Percentiles rank a stretch among this genome's conserved stretches.
Conservation (phyloP, 2,329 filamentous ascomycete genomes). For the Venturiaceae sp. region DNA sequence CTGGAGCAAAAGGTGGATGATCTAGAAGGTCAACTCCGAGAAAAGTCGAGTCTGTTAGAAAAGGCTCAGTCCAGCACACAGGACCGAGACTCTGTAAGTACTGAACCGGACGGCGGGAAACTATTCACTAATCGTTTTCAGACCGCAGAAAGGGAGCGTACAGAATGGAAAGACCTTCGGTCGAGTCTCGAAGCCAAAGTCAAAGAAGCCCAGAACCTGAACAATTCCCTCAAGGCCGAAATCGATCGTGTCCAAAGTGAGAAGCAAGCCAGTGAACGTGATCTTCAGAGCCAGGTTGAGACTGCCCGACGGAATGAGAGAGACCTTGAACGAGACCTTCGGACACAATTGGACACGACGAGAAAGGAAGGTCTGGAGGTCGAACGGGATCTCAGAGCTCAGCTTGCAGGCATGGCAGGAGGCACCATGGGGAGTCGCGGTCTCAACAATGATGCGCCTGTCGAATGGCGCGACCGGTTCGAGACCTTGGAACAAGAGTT, state of each 20-base stretch:
- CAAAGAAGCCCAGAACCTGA: conserved; percentile 64
- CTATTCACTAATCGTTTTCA: conserved; percentile 12
- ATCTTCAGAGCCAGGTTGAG: conserved; percentile 53
- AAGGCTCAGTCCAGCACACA: conserved; percentile 19
- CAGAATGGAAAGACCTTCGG: conserved; percentile 60
- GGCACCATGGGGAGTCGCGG: not conserved
- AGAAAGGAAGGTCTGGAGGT: conserved; percentile 11
- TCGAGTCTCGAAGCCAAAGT: conserved; percentile 63
- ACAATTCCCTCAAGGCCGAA: conserved; percentile 69
- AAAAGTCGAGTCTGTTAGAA: conserved; percentile 62
- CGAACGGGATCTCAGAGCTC: conserved; percentile 10
- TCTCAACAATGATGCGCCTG: conserved; percentile 13
- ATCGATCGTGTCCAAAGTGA: conserved; percentile 63
- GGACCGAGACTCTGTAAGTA: conserved; percentile 32
- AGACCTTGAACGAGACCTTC: conserved; percentile 51
- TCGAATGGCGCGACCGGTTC: conserved; percentile 25
- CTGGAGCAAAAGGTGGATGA: conserved; percentile 63
- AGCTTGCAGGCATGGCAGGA: not conserved
- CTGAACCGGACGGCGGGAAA: not conserved
- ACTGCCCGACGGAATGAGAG: not conserved
- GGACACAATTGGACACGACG: conserved; percentile 49
- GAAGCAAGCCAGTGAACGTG: conserved; percentile 53
- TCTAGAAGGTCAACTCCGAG: conserved; percentile 59
- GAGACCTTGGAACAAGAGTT: conserved; percentile 47
- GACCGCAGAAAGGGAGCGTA: conserved; percentile 51